Evolutionary conservation across 2,329 filamentous ascomycete genomes (phyloP).

Genomic region (Fusarium sp.): DNA sequence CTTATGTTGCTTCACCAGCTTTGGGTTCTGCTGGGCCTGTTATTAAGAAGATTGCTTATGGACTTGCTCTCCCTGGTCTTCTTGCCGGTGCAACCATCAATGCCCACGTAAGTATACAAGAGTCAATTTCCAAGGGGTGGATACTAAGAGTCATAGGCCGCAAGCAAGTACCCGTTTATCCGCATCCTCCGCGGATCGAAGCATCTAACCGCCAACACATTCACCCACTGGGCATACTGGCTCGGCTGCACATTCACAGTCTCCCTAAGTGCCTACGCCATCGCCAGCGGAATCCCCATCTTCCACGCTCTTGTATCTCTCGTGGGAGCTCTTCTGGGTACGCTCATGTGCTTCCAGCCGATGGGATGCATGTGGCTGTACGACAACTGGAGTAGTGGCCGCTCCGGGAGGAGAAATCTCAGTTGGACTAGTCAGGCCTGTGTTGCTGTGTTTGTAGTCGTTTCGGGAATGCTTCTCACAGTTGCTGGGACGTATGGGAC

Average conservation of each 20-base stretch:
- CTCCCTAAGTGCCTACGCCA: slow-evolving; percentile 44
- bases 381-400: slow-evolving; percentile 42
- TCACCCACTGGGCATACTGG: slow-evolving; percentile 48
- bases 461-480: slow-evolving; percentile 53
- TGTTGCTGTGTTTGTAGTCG: slow-evolving; percentile 21
- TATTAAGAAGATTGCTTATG: slow-evolving; percentile 60
- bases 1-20: slow-evolving; percentile 60
- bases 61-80: slow-evolving; percentile 48
- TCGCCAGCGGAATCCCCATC: slow-evolving; percentile 39
- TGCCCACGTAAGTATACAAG: slow-evolving; percentile 32
- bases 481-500: slow-evolving; percentile 59
- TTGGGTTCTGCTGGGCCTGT: slow-evolving; percentile 58
- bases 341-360: slow-evolving; percentile 46
- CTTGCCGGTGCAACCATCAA: slow-evolving; percentile 44
- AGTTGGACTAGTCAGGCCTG: slow-evolving; percentile 30
- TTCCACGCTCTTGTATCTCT: slow-evolving; percentile 46
- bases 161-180: slow-evolving; percentile 33
- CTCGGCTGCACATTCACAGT: slow-evolving; percentile 44
- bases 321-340: slow-evolving; percentile 46
- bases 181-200: slow-evolving; percentile 44
- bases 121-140: background rate
- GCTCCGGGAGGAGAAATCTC: background rate
- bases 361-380: slow-evolving; percentile 47
- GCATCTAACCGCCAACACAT: slow-evolving; percentile 46
- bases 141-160: background rate